Percentiles rank a stretch among this genome's conserved stretches.
phyloP scores from a whole-genome alignment of 208 protist species.

The Crithidia bombi region DNA sequence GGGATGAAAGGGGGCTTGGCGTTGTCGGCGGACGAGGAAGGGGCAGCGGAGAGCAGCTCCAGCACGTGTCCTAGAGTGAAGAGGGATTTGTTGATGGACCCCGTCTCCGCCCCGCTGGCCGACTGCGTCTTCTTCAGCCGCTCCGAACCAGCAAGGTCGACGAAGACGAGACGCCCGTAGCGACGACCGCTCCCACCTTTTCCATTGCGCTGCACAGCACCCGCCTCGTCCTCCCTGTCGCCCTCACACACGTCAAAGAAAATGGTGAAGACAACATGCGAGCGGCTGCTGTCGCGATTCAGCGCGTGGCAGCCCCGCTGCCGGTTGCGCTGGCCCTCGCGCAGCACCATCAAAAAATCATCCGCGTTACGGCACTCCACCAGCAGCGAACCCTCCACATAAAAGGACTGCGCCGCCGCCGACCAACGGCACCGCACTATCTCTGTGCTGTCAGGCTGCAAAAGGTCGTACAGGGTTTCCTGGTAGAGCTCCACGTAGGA shows the following conservation, averaged over 20 bases:
- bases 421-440: constrained; percentile 80
- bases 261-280: constrained; percentile 91
- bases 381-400: constrained; percentile 83
- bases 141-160: constrained; percentile 95
- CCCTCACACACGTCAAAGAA: constrained; percentile 55
- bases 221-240: constrained; percentile 3
- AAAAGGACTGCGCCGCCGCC: constrained; percentile 69
- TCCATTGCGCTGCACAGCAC: not conserved
- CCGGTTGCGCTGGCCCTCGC: constrained; percentile 82
- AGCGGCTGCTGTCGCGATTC: constrained; percentile 91
- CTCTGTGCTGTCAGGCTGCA: constrained; percentile 46
- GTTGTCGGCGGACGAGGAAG: not conserved
- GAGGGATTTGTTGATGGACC: constrained; percentile 91
- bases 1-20: constrained; percentile 58
- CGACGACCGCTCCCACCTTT: constrained; percentile 4
- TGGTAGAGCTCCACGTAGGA: constrained; percentile 91
- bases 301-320: constrained; percentile 75
- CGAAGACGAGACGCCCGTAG: constrained; percentile 88
- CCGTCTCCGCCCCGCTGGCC: constrained; percentile 65
- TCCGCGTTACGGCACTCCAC: constrained; percentile 75
- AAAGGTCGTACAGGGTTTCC: constrained; percentile 85
- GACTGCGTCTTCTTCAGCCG: constrained; percentile 86
- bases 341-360: constrained; percentile 82
- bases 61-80: constrained; percentile 92
- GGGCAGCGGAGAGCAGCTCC: constrained; percentile 59